A percentile compares a stretch with the other conserved stretches of the same genome.
phyloP scores from a whole-genome alignment of 208 protist genomes.

The Wallacemonas collosoma region DNA sequence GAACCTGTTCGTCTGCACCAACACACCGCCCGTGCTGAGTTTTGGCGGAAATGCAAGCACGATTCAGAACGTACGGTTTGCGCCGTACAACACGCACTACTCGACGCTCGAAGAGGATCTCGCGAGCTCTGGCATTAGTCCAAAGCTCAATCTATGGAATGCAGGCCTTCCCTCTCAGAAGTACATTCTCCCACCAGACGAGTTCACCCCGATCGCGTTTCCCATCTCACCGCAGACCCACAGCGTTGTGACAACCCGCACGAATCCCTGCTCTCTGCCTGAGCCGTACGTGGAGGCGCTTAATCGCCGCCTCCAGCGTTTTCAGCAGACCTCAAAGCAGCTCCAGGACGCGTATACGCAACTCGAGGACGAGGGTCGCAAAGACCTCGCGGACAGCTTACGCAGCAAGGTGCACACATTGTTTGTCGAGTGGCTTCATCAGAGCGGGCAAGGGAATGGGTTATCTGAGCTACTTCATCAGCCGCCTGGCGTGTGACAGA shows the following conservation, averaged over 20 bases:
- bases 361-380: slow-evolving; percentile 69
- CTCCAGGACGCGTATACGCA: slow-evolving; percentile 60
- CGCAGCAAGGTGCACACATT: slow-evolving; percentile 70
- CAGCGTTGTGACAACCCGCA: slow-evolving; percentile 67
- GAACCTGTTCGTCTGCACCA: slow-evolving; percentile 82
- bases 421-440: slow-evolving; percentile 87
- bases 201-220: slow-evolving; percentile 82
- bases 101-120: slow-evolving; percentile 86
- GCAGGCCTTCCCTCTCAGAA: slow-evolving; percentile 65
- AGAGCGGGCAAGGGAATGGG: slow-evolving; percentile 73
- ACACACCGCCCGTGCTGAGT: slow-evolving; percentile 84
- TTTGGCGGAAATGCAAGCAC: slow-evolving; percentile 30
- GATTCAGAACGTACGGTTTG: slow-evolving; percentile 69
- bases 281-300: slow-evolving; percentile 71
- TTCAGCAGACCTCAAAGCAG: slow-evolving; percentile 78
- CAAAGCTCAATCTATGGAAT: slow-evolving; percentile 89
- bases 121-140: slow-evolving; percentile 77
- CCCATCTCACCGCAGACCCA: slow-evolving; percentile 60
- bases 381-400: slow-evolving; percentile 73
- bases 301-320: slow-evolving; percentile 58
- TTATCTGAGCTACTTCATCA: slow-evolving; percentile 67
- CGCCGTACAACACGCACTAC: slow-evolving; percentile 92
- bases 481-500: not conserved
- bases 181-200: slow-evolving; percentile 74
- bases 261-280: slow-evolving; percentile 81